Evolutionary conservation across 257 asterid genomes (phyloP), one percentile per base, ranked within the genome.

Genomic region (Rubia yunnanensis): DNA sequence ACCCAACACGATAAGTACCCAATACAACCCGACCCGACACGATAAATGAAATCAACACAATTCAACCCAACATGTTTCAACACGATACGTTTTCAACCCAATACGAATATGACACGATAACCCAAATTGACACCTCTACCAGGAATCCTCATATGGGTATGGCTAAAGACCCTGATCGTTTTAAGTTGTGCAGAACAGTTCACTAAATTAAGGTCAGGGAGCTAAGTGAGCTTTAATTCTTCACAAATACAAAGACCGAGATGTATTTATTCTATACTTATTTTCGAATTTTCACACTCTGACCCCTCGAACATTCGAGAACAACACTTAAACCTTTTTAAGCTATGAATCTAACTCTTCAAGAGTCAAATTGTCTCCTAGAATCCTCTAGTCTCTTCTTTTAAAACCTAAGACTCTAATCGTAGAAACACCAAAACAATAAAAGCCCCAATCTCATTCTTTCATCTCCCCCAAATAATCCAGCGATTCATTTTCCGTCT

Each of bases 311-410:
- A 60, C 48, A 60, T 60, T 60, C 64, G 46, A 60, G 64, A 60
- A 60, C 11, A 32, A 27, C 30, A 34, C 28, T 9, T 18, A 5
- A 23, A 5, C 46, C 46, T 31, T 1, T 14, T 15, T 17, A n/a
- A 24, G 0, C 18, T 17, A 10, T 23, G 14, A 35, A 9, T 35
- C 39, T 8, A 35, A 11, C 44, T 15, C 32, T 36, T 30, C n/a
- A 28, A 10, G 20, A 44, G 23, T 18, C 26, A 8, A 18, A 10
- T 22, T 26, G 27, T 26, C 36, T 22, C 64, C 64, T 30, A 59
- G 64, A 60, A 60, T n/a, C 24, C 49, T 60, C 64, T 60, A 22
- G 64, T 60, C 64, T 60, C 64, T 34, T 60, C 64, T 34, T 10
- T 17, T 17, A 28, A 60, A 32, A 60, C 64, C 64, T 35, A 32